Evolutionary conservation across 2,329 filamentous ascomycete genomes (phyloP), one percentile per base, ranked within the genome.

Genomic region (Akanthomyces dipterigenus): DNA sequence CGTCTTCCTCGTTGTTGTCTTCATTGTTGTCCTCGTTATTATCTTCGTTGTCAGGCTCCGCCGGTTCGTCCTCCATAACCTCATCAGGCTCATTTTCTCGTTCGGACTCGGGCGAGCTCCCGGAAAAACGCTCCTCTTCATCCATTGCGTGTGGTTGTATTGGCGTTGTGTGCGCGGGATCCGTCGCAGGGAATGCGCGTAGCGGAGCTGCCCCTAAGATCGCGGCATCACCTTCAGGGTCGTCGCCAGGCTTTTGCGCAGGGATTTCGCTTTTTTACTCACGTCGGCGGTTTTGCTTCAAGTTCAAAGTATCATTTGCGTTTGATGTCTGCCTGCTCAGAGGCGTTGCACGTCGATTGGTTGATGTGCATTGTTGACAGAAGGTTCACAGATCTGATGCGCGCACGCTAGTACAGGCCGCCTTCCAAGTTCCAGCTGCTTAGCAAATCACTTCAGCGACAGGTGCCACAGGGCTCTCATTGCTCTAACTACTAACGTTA

Each of bases 31-130:
- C 72, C 9, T 75, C 70, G 73, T 69, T 8, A 73, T 71, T n/a
- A 77, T 78, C 60, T 2, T 84, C 82, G 65, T 75, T 70, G 9
- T 72, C 70, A 28, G 66, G 63, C 42, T 73, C 70, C 43, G 62
- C 55, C 14, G 66, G 64, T 40, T 73, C 70, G 59, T 63, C 55
- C 46, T 60, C 61, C 55, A 62, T 49, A 31, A 55, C 61, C 36
- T 54, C 49, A 9, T 63, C 55, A 49, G 24, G 65, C 24, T 70
- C 67, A 45, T 71, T 70, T 28, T 70, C 71, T 62, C 70, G 70
- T 50, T 76, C 74, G 9, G 72, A 71, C 42, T 72, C 69, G 20
- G 62, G 66, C 36, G 71, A 72, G 65, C 70, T 73, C 24, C 64
- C 70, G 3, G 70, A 71, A 54, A 67, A 71, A 26, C 68, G 69